A percentile compares a stretch with the other conserved stretches of the same genome.
These are phyloP conservation scores for Trichosporon sp. DNA, from an alignment of 1,284 basidiomycete species.

Conservation along the genomic window DNA sequence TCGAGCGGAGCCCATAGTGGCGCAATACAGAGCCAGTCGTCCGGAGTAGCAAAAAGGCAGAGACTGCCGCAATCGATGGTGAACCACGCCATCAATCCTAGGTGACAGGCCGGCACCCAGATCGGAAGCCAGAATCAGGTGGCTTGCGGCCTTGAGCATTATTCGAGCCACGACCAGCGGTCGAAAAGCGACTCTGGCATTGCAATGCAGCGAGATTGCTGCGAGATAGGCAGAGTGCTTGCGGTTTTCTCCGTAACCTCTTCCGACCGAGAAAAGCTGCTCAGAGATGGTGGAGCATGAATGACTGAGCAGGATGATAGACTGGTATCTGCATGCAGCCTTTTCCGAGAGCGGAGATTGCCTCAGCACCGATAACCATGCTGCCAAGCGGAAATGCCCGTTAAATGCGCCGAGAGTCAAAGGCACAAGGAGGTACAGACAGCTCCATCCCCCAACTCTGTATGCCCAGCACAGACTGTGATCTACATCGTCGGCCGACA, in stretches of 20 bases:
- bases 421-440: not conserved
- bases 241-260: not conserved
- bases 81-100: too few species aligned
- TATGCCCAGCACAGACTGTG: not conserved
- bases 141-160: not conserved
- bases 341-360: too few species aligned
- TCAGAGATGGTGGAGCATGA: not conserved
- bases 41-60: not conserved
- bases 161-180: too few species aligned
- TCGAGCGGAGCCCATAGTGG: not conserved
- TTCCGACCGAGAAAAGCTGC: not conserved
- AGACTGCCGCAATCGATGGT: too few species aligned
- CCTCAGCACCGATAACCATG: not conserved
- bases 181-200: too few species aligned
- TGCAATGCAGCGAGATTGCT: not conserved
- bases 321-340: too few species aligned
- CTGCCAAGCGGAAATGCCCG: not conserved
- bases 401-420: not conserved
- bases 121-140: not conserved
- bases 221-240: not conserved
- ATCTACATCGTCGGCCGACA: too few species aligned
- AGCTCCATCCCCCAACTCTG: not conserved
- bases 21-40: not conserved
- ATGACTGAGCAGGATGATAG: too few species aligned
- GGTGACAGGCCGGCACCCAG: not conserved